Conservation (phyloP, 2,329 filamentous ascomycete species). For the Teratosphaeria epicoccoides region DNA sequence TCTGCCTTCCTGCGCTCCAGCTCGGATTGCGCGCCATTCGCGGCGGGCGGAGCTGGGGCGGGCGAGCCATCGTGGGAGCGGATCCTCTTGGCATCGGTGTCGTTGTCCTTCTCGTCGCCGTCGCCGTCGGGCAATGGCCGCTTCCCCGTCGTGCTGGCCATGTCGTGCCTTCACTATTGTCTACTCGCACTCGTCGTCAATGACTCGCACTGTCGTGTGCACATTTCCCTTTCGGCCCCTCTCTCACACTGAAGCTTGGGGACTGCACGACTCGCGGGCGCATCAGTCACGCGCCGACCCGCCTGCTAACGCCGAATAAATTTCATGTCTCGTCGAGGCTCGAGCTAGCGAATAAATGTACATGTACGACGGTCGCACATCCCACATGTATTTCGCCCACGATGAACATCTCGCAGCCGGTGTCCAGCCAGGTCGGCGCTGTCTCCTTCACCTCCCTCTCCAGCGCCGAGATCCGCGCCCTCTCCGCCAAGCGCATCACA, state of each 20-base stretch:
- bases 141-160: conserved; percentile 32
- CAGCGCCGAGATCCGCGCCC: conserved; percentile 67
- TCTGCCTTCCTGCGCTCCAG: conserved; percentile 25
- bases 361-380: too few relatives aligned
- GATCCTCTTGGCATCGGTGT: conserved; percentile 31
- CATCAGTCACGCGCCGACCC: not conserved
- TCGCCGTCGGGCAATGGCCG: conserved; percentile 30
- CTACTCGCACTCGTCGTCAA: too few relatives aligned
- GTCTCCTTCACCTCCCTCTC: conserved; percentile 86
- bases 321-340: too few relatives aligned
- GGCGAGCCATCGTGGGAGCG: conserved; percentile 29
- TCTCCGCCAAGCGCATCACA: conserved; percentile 90
- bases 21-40: conserved; percentile 13
- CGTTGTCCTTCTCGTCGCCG: too few relatives aligned
- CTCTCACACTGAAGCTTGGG: not conserved
- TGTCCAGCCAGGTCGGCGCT: conserved; percentile 70
- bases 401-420: conserved; percentile 53
- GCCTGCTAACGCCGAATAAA: not conserved
- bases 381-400: not conserved
- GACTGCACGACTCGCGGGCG: not conserved
- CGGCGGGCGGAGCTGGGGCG: conserved; percentile 15
- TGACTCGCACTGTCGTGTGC: not conserved
- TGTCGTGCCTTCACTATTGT: conserved; percentile 6
- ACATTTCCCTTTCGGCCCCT: not conserved
- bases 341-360: too few relatives aligned